Percentiles rank a stretch among this genome's conserved stretches.
Evolutionary conservation across 2,329 filamentous ascomycete genomes (phyloP).

Genomic region (Cladophialophora immunda): DNA sequence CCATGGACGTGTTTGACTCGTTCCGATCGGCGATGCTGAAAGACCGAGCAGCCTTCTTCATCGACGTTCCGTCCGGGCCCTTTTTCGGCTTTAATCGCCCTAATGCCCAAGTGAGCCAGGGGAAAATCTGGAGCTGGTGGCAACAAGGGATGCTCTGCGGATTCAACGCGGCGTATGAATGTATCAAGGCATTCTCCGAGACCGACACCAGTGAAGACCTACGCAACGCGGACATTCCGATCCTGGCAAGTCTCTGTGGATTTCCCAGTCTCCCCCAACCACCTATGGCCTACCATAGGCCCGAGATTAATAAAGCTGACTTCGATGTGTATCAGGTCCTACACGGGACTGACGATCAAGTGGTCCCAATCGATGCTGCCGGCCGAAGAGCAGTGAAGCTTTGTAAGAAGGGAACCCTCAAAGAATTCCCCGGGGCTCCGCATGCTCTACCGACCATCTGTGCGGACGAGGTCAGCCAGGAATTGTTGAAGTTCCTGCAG

Average conservation of each 20-base stretch:
- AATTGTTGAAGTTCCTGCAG: slow-evolving; percentile 48
- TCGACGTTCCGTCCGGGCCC: slow-evolving; percentile 48
- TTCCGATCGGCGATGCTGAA: slow-evolving; percentile 49
- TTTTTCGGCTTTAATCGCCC: slow-evolving; percentile 50
- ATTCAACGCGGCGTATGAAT: slow-evolving; percentile 52
- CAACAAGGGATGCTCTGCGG: slow-evolving; percentile 51
- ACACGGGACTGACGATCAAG: slow-evolving; percentile 51
- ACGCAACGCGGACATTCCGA: slow-evolving; percentile 51
- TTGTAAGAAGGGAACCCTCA: slow-evolving; percentile 49
- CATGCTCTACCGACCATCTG: slow-evolving; percentile 53
- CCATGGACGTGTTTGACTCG: slow-evolving; percentile 50
- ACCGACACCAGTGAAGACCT: slow-evolving; percentile 54
- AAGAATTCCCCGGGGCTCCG: slow-evolving; percentile 51
- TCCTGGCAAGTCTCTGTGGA: slow-evolving; percentile 42
- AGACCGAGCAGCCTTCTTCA: slow-evolving; percentile 49
- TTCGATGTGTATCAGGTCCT: too few species aligned
- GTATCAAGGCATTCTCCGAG: slow-evolving; percentile 52
- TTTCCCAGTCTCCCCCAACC: too few species aligned
- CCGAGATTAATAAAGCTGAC: too few species aligned
- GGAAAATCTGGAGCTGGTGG: slow-evolving; percentile 52
- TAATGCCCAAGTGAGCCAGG: slow-evolving; percentile 45
- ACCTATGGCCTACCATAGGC: too few species aligned
- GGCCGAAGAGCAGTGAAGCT: slow-evolving; percentile 47
- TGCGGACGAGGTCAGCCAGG: slow-evolving; percentile 48
- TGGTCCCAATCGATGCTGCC: slow-evolving; percentile 49